These are phyloP conservation scores for Boletellus emodensis DNA, from an alignment of 768 basidiomycete species.

Conservation along the genomic window DNA sequence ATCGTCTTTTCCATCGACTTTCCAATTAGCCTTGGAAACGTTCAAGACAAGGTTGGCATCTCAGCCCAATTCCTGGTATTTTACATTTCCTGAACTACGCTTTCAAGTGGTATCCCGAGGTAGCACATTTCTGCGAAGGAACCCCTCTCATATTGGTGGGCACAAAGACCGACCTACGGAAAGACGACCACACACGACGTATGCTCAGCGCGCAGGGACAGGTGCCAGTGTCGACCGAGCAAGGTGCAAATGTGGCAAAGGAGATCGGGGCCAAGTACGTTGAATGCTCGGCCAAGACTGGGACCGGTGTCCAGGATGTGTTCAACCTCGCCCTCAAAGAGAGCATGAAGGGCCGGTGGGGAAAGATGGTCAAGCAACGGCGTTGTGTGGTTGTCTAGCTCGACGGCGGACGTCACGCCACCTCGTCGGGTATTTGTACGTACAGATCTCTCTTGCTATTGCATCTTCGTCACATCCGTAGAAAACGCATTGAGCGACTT, in stretches of 20 bases:
- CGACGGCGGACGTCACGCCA: constrained; percentile 4
- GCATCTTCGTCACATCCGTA: constrained; percentile 12
- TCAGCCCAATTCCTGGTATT: not conserved
- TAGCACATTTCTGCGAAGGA: constrained; percentile 86
- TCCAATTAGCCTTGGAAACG: constrained; percentile 85
- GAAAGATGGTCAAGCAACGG: constrained; percentile 63
- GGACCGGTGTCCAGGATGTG: constrained; percentile 85
- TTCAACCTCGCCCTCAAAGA: constrained; percentile 87
- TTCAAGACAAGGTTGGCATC: constrained; percentile 73
- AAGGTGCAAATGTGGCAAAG: constrained; percentile 80
- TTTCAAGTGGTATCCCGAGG: constrained; percentile 85
- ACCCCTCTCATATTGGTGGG: constrained; percentile 90
- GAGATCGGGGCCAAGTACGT: constrained; percentile 93
- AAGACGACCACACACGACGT: constrained; percentile 79
- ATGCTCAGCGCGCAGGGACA: constrained; percentile 90
- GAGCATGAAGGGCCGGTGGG: constrained; percentile 79
- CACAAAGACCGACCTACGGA: constrained; percentile 89
- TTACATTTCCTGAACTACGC: constrained; percentile 8
- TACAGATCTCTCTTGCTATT: constrained; percentile 28
- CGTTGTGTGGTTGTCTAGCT: constrained; percentile 60
- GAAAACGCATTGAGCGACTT: constrained; percentile 6
- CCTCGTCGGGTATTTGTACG: constrained; percentile 28
- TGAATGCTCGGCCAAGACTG: constrained; percentile 94
- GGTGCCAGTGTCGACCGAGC: constrained; percentile 73
- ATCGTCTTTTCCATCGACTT: constrained; percentile 95